Percentiles rank a stretch among this genome's conserved stretches.
These are phyloP conservation scores for Aegilops sharonensis DNA, from an alignment of 176 grass and related monocot species.

Conservation along the genomic window DNA sequence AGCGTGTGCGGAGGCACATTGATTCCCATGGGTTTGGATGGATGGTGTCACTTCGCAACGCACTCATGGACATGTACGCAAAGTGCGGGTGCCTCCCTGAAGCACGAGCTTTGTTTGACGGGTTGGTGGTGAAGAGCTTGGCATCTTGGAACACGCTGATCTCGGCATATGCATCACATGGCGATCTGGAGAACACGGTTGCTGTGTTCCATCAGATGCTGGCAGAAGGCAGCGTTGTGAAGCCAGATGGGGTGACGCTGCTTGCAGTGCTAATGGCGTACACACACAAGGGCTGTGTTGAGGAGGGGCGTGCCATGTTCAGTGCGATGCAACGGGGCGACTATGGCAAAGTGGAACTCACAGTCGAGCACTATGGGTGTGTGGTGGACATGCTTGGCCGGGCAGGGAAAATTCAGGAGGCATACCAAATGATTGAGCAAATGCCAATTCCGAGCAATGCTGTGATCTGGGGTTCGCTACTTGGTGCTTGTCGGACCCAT, in stretches of 20 bases:
- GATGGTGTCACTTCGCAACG: constrained; percentile 57
- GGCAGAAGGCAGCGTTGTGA: constrained; percentile 22
- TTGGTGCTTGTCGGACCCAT: constrained; percentile 55
- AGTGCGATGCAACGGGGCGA: constrained; percentile 29
- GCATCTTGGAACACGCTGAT: constrained; percentile 58
- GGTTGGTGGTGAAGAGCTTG: constrained; percentile 30
- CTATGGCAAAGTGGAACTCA: constrained; percentile 34
- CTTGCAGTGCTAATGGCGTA: constrained; percentile 43
- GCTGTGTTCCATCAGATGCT: constrained; percentile 50
- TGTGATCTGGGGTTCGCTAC: constrained; percentile 50
- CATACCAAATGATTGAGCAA: constrained; percentile 42
- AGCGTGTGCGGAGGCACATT: constrained; percentile 32
- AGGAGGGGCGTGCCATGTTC: constrained; percentile 43
- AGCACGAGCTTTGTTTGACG: constrained; percentile 45
- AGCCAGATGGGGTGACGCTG: constrained; percentile 46
- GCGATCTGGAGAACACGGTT: constrained; percentile 30
- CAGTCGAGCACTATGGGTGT: constrained; percentile 58
- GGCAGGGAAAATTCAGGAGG: constrained; percentile 51
- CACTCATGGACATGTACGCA: constrained; percentile 62
- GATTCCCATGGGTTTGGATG: constrained; percentile 52
- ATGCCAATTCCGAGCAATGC: constrained; percentile 48
- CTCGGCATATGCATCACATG: constrained; percentile 51
- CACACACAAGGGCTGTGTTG: constrained; percentile 44
- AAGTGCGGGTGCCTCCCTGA: constrained; percentile 48
- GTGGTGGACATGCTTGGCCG: constrained; percentile 62